These are phyloP conservation scores for Berberis thunbergii DNA, from an alignment of 164 flowering plant genomes.

Conservation along the genomic window DNA sequence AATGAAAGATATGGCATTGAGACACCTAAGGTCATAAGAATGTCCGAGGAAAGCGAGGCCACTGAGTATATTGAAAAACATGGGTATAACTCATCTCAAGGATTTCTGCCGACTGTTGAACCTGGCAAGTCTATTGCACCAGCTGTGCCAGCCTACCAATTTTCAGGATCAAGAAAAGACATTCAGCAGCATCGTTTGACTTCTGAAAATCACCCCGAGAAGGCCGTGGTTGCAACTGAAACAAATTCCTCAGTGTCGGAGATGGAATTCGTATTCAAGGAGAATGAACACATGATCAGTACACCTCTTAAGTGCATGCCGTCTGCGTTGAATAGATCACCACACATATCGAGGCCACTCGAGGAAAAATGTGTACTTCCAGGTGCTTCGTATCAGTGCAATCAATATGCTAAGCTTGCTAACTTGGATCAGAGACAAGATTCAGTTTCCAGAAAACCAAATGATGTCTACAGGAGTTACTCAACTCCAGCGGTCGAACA, in stretches of 20 bases:
- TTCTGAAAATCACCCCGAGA: constrained; percentile 8
- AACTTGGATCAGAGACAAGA: constrained; percentile 9
- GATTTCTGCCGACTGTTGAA: neutral
- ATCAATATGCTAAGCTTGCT: constrained; percentile 7
- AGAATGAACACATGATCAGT: constrained; percentile 8
- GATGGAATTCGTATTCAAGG: constrained; percentile 6
- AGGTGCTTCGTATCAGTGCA: constrained; percentile 14
- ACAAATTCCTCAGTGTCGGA: constrained; percentile 19
- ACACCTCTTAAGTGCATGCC: constrained; percentile 15
- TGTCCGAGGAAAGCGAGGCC: constrained; percentile 9
- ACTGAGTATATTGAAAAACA: constrained; percentile 8
- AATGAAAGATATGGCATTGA: constrained; percentile 7
- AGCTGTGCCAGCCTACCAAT: constrained; percentile 16
- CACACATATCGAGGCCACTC: constrained; percentile 15
- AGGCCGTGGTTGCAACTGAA: constrained; percentile 11
- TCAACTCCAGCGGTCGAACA: constrained; percentile 11
- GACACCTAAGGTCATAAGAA: constrained; percentile 9
- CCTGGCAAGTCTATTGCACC: neutral
- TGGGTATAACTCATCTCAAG: constrained; percentile 2
- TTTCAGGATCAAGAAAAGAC: constrained; percentile 15
- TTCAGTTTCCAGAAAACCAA: constrained; percentile 8
- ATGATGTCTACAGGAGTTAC: constrained; percentile 8
- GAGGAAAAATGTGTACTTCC: constrained; percentile 1
- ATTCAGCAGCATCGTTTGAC: neutral
- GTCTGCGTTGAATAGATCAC: constrained; percentile 21